Evolutionary conservation across 2,329 filamentous ascomycete genomes (phyloP).

Genomic region (Stachybotrys chartarum): DNA sequence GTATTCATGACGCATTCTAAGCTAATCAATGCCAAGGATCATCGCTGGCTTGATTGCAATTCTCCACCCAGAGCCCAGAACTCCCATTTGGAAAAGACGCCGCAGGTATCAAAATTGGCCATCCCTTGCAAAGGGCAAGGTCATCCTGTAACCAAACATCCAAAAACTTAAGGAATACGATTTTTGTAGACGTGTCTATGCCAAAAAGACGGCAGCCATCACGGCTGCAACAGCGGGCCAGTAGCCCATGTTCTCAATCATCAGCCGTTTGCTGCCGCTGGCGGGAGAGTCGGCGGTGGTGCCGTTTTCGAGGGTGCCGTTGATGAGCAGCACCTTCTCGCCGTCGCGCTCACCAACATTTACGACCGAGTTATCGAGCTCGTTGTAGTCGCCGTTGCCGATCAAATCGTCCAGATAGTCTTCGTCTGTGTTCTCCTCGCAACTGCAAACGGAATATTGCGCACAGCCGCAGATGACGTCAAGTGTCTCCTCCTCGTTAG

Average conservation of each 20-base stretch:
- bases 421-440: conserved; percentile 59
- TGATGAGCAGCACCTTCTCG: conserved; percentile 32
- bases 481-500: conserved; percentile 27
- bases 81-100: not conserved
- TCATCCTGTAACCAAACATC: not conserved
- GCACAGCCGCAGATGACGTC: conserved; percentile 44
- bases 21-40: too few relatives aligned
- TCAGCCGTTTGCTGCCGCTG: not conserved
- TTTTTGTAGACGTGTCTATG: conserved; percentile 19
- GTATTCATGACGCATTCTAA: too few relatives aligned
- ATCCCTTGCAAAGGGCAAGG: too few relatives aligned
- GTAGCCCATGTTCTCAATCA: conserved; percentile 26
- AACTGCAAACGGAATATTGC: conserved; percentile 46
- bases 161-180: not conserved
- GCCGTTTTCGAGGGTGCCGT: conserved; percentile 64
- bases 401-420: conserved; percentile 55
- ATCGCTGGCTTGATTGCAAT: too few relatives aligned
- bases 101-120: not conserved
- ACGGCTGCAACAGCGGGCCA: conserved; percentile 42
- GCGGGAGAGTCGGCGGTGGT: conserved; percentile 34
- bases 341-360: conserved; percentile 39
- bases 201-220: conserved; percentile 34
- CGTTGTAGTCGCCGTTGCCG: conserved; percentile 54
- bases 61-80: too few relatives aligned
- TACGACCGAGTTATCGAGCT: conserved; percentile 55